Conservation (phyloP, 768 basidiomycete species). For the Filobasidium floriforme region DNA sequence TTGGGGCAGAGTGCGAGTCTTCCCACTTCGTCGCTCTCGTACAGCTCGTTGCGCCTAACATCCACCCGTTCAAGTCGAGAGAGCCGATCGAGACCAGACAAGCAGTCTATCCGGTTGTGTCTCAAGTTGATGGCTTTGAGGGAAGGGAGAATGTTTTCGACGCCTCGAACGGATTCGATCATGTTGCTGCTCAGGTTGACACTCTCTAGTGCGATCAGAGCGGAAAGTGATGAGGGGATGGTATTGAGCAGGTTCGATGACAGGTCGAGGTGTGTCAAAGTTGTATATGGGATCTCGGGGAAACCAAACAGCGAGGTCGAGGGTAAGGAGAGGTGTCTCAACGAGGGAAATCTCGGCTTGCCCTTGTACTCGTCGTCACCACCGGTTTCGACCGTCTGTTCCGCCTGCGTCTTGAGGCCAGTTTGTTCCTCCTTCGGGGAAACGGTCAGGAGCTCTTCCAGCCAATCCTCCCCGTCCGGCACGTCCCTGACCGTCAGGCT, state of each 20-base stretch:
- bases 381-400: not conserved
- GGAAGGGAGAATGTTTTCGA: slow-evolving; percentile 71
- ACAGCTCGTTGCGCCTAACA: slow-evolving; percentile 66
- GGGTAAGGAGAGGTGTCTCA: slow-evolving; percentile 34
- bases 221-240: slow-evolving; percentile 67
- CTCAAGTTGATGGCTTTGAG: slow-evolving; percentile 71
- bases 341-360: slow-evolving; percentile 28
- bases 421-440: not conserved
- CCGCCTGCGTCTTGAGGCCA: slow-evolving; percentile 3
- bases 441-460: slow-evolving; percentile 33
- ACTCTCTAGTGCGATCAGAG: slow-evolving; percentile 71
- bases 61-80: slow-evolving; percentile 76
- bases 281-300: slow-evolving; percentile 16
- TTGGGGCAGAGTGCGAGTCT: slow-evolving; percentile 71
- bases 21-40: slow-evolving; percentile 77
- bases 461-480: slow-evolving; percentile 43
- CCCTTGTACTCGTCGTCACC: slow-evolving; percentile 7
- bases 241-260: slow-evolving; percentile 86
- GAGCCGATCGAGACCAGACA: slow-evolving; percentile 89
- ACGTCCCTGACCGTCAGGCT: slow-evolving; percentile 41
- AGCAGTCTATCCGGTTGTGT: slow-evolving; percentile 81
- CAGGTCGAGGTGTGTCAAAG: slow-evolving; percentile 71
- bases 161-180: slow-evolving; percentile 90
- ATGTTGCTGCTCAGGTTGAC: slow-evolving; percentile 96
- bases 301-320: slow-evolving; percentile 26